These are phyloP conservation scores for Wickerhamomyces ciferrii DNA, from an alignment of 805 yeast genomes.

Conservation along the genomic window DNA sequence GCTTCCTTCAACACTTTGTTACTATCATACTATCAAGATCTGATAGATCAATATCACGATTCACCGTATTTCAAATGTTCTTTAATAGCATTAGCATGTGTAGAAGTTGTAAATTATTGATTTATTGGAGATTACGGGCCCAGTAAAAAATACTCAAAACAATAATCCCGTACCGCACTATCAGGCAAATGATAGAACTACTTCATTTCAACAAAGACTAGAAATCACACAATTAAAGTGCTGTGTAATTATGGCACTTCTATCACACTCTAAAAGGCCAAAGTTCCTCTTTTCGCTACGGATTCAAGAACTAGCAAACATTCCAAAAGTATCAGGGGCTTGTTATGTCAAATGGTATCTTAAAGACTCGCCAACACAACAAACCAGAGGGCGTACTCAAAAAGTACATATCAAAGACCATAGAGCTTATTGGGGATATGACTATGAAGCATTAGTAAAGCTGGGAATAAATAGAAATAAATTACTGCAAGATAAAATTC, in stretches of 20 bases:
- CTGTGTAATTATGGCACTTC: not conserved
- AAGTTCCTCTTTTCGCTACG: conserved; percentile 56
- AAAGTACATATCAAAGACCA: conserved; percentile 43
- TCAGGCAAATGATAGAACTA: too few species aligned
- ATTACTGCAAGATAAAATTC: conserved; percentile 27
- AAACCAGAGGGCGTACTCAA: conserved; percentile 40
- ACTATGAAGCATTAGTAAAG: conserved; percentile 30
- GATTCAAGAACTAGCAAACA: conserved; percentile 69
- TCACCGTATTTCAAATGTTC: too few species aligned
- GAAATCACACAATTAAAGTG: not conserved
- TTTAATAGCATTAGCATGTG: too few species aligned
- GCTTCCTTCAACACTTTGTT: too few species aligned
- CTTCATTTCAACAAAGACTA: too few species aligned
- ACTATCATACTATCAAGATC: too few species aligned
- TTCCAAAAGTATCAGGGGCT: conserved; percentile 73
- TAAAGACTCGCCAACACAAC: conserved; percentile 42
- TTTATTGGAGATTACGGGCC: too few species aligned
- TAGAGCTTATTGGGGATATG: conserved; percentile 43
- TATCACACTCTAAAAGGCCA: conserved; percentile 36
- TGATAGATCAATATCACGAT: too few species aligned
- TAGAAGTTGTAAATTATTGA: too few species aligned
- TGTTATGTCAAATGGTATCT: conserved; percentile 63
- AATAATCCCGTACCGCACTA: too few species aligned
- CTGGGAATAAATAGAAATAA: conserved; percentile 32
- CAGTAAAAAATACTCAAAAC: too few species aligned